Base-by-base conservation (phyloP, 352 stramenopile genomes). In the Globisporangium orthogonon region DNA sequence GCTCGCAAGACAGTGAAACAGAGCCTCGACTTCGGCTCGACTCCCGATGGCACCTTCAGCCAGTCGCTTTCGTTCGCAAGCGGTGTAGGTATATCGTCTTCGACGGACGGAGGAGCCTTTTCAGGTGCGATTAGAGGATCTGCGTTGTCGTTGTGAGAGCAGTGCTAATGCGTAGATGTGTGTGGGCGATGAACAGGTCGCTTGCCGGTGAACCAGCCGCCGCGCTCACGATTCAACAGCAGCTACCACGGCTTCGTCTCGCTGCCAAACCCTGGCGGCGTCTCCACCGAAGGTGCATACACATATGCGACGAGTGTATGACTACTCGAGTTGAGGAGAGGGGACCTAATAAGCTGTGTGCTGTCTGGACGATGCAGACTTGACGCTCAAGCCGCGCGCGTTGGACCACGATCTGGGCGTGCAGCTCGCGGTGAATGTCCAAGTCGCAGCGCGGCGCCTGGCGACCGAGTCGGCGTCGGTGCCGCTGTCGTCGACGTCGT, bases 191-290 rank as follows among this genome's bases (percentile, higher is more conserved):
- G 70, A 63, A 71, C 48, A 62, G 67, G 70, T 50, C 76, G 71
- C 44, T 61, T 67, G 46, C 56, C 79, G 61, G 71, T 73, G n/a
- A 71, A 64, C 29, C 62, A 72, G 41, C 76, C 73, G 57, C 48
- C 67, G 52, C 73, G 73, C 56, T 80, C 73, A 31, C 66, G 70
- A 33, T 77, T 86, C 47, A 80, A 86, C 58, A 70, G 61, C 64
- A 78, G 48, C 37, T 83, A 76, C 52, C 69, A 66, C 49, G 66
- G 33, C 28, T 29, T 64, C 52, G 40, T 50, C 15, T 54, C 71
- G n/a, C 13, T 62, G 50, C 56, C 59, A 28, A 72, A 71, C 18
- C 48, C 58, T 17, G 30, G 28, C 50, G 59, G 50, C 55, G 60
- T 60, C 18, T 78, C 66, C 28, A 67, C 72, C 6, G 71, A 79